Evolutionary conservation across 371 early-diverging fungal species (phyloP).

Genomic region (Batkoa obscura): DNA sequence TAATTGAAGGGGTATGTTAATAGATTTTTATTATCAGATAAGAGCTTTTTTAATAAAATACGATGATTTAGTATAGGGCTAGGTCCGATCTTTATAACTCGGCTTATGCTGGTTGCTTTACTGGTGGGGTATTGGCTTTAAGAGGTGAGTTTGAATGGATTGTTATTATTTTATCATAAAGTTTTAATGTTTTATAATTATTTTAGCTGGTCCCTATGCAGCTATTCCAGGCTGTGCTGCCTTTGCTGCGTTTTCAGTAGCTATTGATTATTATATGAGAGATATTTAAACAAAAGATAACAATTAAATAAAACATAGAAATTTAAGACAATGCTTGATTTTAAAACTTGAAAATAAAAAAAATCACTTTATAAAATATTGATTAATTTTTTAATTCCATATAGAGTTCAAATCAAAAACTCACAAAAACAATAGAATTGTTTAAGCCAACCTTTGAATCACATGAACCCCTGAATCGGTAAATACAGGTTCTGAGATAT

Average conservation of each 20-base stretch:
- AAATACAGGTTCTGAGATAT: conserved; percentile 63
- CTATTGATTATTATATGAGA: conserved; percentile 68
- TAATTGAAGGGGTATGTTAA: conserved; percentile 65
- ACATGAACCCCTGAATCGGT: conserved; percentile 90
- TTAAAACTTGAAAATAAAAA: too few species aligned
- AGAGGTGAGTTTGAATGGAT: conserved; percentile 17
- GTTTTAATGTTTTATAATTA: neutral
- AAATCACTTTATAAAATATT: too few species aligned
- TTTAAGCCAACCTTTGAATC: conserved; percentile 69
- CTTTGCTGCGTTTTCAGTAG: conserved; percentile 87
- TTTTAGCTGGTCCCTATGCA: conserved; percentile 44
- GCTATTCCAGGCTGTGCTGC: conserved; percentile 71
- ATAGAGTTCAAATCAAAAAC: too few species aligned
- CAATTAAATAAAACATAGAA: too few species aligned
- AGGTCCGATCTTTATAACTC: conserved; percentile 85
- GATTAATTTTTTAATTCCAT: too few species aligned
- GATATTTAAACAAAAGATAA: conserved; percentile 1
- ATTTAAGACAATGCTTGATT: too few species aligned
- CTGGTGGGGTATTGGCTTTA: conserved; percentile 76
- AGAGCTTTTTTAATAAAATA: neutral
- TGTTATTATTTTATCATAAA: neutral
- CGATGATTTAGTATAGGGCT: conserved; percentile 56
- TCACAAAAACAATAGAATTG: too few species aligned
- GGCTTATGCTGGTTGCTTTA: conserved; percentile 76
- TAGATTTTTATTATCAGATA: neutral